These are phyloP conservation scores for Plantago major DNA, from an alignment of 257 asterid species.

Conservation along the genomic window DNA sequence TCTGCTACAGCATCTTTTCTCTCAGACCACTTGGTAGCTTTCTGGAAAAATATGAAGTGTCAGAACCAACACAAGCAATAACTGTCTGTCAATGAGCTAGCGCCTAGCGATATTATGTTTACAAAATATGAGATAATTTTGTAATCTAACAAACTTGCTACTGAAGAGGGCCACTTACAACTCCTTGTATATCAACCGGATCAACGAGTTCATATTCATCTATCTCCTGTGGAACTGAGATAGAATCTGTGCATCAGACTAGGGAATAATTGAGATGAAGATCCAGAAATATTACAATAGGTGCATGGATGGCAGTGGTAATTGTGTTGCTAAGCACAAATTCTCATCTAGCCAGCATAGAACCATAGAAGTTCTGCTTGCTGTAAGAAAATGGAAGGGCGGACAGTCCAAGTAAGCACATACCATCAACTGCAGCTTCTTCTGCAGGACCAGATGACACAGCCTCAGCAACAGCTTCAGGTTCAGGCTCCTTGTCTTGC, in stretches of 20 bases:
- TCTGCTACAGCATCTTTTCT: constrained; percentile 97
- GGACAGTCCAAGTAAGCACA: constrained; percentile 19
- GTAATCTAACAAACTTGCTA: constrained; percentile 4
- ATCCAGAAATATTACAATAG: constrained; percentile 17
- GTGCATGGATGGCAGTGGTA: constrained; percentile 4
- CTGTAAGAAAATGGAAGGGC: background rate
- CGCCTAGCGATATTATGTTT: too few species aligned
- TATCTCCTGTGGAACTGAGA: constrained; percentile 86
- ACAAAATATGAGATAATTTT: too few species aligned
- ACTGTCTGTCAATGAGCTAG: constrained; percentile 9
- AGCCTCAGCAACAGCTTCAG: constrained; percentile 56
- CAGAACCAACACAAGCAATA: constrained; percentile 14
- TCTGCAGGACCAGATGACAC: constrained; percentile 68
- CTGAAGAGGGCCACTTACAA: constrained; percentile 48
- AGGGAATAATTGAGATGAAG: constrained; percentile 16
- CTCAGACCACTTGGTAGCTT: constrained; percentile 99
- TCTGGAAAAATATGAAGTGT: constrained; percentile 42
- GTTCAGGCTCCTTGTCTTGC: constrained; percentile 98
- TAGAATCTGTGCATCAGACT: constrained; percentile 30
- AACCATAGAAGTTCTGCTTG: constrained; percentile 3
- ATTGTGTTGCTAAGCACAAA: constrained; percentile 11
- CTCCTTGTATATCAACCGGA: constrained; percentile 97
- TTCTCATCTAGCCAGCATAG: constrained; percentile 13
- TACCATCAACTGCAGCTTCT: constrained; percentile 70
- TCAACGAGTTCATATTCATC: constrained; percentile 98